A percentile compares a stretch with the other conserved stretches of the same genome.
phyloP scores from a whole-genome alignment of 2,329 filamentous ascomycete species.

The Magnaporthiopsis rhizophila region DNA sequence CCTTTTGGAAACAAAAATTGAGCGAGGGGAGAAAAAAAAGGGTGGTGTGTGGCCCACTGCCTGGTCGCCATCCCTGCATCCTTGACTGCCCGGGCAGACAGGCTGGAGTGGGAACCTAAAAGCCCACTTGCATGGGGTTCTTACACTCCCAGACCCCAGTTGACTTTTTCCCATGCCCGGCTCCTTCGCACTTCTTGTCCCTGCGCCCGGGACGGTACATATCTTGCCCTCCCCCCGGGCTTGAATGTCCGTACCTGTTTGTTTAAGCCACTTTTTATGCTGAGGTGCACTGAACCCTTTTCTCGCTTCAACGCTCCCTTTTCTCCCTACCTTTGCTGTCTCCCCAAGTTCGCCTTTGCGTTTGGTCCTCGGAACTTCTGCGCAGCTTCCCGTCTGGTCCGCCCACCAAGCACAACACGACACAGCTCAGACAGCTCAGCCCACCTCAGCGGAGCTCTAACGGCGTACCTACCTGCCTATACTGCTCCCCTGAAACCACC shows the following conservation, averaged over 20 bases:
- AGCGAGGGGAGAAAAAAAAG: neutral
- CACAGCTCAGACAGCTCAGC: neutral
- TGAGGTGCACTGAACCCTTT: neutral
- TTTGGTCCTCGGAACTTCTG: neutral
- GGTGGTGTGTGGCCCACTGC: neutral
- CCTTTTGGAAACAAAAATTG: neutral
- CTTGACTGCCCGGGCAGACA: neutral
- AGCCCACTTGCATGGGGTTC: neutral
- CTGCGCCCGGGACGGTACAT: neutral
- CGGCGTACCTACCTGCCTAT: no score
- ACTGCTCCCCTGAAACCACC: no score
- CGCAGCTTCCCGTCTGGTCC: neutral
- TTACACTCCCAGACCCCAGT: constrained; percentile 1
- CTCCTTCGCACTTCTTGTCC: neutral
- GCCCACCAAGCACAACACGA: neutral
- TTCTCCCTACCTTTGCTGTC: neutral
- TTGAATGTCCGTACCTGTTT: neutral
- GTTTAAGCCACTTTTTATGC: neutral
- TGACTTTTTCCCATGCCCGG: neutral
- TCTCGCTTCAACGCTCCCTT: neutral
- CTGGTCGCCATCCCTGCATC: neutral
- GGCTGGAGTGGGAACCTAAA: constrained; percentile 1
- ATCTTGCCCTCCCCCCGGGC: neutral
- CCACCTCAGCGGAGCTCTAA: no score
- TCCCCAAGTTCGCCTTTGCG: neutral